Evolutionary conservation across 768 basidiomycete genomes (phyloP).

Genomic region (Boletus barrowsii): DNA sequence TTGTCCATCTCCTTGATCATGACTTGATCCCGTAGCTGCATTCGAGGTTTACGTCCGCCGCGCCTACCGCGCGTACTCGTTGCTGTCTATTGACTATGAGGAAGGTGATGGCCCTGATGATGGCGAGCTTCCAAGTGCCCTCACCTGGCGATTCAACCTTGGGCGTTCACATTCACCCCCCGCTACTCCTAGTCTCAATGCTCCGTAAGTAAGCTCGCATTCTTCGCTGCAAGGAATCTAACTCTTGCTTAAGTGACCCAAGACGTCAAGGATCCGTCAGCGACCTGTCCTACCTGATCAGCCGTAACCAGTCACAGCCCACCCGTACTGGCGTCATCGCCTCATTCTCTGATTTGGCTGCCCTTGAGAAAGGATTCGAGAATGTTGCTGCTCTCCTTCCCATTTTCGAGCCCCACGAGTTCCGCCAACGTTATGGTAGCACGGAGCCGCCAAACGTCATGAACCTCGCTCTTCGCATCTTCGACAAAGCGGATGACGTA

Average conservation of each 20-base stretch:
- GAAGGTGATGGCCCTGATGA: slow-evolving; percentile 85
- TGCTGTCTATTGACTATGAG: slow-evolving; percentile 92
- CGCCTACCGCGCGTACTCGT: slow-evolving; percentile 90
- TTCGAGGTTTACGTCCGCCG: slow-evolving; percentile 95
- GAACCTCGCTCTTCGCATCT: slow-evolving; percentile 89
- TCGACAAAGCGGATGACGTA: slow-evolving; percentile 76
- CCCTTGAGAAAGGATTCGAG: slow-evolving; percentile 70
- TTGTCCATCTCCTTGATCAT: not conserved
- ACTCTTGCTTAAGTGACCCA: slow-evolving; percentile 43
- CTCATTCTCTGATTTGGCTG: slow-evolving; percentile 75
- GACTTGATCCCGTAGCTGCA: slow-evolving; percentile 55
- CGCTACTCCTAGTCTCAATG: slow-evolving; percentile 66
- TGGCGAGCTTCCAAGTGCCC: slow-evolving; percentile 72
- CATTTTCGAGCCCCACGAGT: slow-evolving; percentile 66
- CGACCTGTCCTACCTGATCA: slow-evolving; percentile 92
- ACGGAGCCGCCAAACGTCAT: slow-evolving; percentile 88
- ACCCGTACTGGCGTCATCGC: slow-evolving; percentile 88
- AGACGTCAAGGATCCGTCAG: slow-evolving; percentile 90
- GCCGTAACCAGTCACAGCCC: slow-evolving; percentile 82
- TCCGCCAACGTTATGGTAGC: slow-evolving; percentile 69
- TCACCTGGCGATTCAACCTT: slow-evolving; percentile 96
- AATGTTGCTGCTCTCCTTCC: slow-evolving; percentile 74
- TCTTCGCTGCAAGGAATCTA: not conserved
- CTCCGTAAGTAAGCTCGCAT: slow-evolving; percentile 20
- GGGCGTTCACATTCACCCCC: slow-evolving; percentile 86